These are phyloP conservation scores for Septoria linicola DNA, from an alignment of 2,329 filamentous ascomycete species.

Conservation along the genomic window DNA sequence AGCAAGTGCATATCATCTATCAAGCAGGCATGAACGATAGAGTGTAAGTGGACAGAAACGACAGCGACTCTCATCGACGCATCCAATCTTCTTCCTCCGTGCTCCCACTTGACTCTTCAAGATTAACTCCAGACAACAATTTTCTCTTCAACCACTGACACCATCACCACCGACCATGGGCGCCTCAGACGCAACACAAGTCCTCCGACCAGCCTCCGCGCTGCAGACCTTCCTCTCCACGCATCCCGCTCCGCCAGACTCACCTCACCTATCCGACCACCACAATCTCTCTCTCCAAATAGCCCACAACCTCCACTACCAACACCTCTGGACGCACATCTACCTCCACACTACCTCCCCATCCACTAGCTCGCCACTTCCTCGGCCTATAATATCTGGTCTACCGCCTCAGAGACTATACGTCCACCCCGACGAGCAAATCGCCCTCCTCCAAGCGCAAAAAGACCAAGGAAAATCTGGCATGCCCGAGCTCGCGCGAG, in stretches of 20 bases:
- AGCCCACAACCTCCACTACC: slow-evolving; percentile 68
- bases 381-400: slow-evolving; percentile 67
- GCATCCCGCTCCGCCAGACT: slow-evolving; percentile 17
- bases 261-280: slow-evolving; percentile 22
- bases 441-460: slow-evolving; percentile 63
- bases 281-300: slow-evolving; percentile 60
- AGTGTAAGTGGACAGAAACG: no score
- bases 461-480: slow-evolving; percentile 38
- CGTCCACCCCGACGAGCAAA: slow-evolving; percentile 79
- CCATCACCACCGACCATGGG: slow-evolving; percentile 8
- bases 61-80: no score
- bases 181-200: neutral
- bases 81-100: no score
- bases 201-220: slow-evolving; percentile 20
- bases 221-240: slow-evolving; percentile 21
- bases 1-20: no score
- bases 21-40: no score
- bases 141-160: neutral
- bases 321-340: slow-evolving; percentile 72
- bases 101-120: neutral
- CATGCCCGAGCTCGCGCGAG: slow-evolving; percentile 37
- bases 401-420: slow-evolving; percentile 72
- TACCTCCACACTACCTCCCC: slow-evolving; percentile 33
- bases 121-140: neutral
- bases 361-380: slow-evolving; percentile 40